Evolutionary conservation across 2,329 filamentous ascomycete genomes (phyloP), one percentile per base, ranked within the genome.

Genomic region (Aspergillus thermomutatus): DNA sequence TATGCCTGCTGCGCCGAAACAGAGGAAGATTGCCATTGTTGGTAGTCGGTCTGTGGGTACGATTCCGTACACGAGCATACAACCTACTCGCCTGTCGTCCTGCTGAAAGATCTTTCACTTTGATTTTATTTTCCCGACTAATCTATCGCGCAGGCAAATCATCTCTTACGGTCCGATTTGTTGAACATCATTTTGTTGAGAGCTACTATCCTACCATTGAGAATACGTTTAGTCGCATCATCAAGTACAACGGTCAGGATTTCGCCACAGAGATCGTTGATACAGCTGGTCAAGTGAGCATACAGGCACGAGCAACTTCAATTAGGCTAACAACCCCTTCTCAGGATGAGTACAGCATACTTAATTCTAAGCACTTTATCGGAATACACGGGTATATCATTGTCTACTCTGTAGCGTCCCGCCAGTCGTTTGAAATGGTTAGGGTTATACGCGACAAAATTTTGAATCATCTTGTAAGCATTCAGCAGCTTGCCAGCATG

Each of bases 131-230:
- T n/a, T 37, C 28, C 37, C 52, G 41, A 40, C 58, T 66, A 49
- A 62, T 46, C 37, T 17, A 23, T 54, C 54, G 31, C 59, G 58
- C 68, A 97, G 94, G 94, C 76, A 99, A 99, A 82, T 97, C 92
- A 23, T 97, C 93, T 54, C 86, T 99, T 64, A 96, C 94, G 11
- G 94, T 97, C 49, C 93, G 93, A 72, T 97, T 94, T 72, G 93
- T 97, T 71, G 94, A 99, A 74, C 92, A 92, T 61, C 92, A 96
- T 78, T 99, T 99, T 72, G 93, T 99, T 71, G 94, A 99, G 76
- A 95, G 90, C 76, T 99, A 99, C 79, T 99, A 99, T 75, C 94
- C 94, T 37, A 99, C 94, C 43, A 97, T 99, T 70, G 94, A 99
- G 77, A 99, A 97, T 76, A 97, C 93, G 2, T 99, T 99, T 75